These are phyloP conservation scores for Dujonia santamariae DNA, from an alignment of 1,139 yeast species.

Conservation along the genomic window DNA sequence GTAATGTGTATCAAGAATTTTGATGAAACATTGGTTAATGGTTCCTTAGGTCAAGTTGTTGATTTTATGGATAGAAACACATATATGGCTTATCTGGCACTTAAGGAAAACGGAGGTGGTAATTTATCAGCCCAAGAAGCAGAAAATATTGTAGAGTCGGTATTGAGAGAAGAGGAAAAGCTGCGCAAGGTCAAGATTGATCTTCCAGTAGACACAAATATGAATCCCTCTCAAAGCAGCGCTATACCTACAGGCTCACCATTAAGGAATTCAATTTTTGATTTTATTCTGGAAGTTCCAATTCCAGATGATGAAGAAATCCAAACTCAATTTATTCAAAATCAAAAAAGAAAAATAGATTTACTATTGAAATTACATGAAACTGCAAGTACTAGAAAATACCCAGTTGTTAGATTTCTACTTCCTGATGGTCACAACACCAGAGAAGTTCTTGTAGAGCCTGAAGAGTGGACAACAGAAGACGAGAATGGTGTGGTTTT, in stretches of 20 bases:
- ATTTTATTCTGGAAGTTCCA: slow-evolving; percentile 14
- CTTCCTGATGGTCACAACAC: slow-evolving; percentile 63
- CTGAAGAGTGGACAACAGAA: slow-evolving; percentile 43
- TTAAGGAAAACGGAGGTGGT: slow-evolving; percentile 22
- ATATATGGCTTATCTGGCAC: slow-evolving; percentile 23
- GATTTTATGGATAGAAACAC: slow-evolving; percentile 39
- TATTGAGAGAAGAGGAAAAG: slow-evolving; percentile 5
- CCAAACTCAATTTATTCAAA: slow-evolving; percentile 7
- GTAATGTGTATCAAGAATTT: slow-evolving; percentile 94
- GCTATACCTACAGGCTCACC: too few relatives aligned
- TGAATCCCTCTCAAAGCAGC: too few relatives aligned
- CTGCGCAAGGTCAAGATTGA: slow-evolving; percentile 2
- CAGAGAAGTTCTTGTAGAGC: slow-evolving; percentile 57
- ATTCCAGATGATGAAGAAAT: slow-evolving; percentile 8
- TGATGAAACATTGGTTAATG: slow-evolving; percentile 86
- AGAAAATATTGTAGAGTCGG: slow-evolving; percentile 10
- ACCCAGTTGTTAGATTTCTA: slow-evolving; percentile 77
- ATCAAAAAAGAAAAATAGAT: slow-evolving; percentile 19
- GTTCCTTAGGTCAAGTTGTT: slow-evolving; percentile 79
- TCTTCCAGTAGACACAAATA: slow-evolving; percentile 9
- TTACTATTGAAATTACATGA: slow-evolving; percentile 16
- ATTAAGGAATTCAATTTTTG: slow-evolving; percentile 19
- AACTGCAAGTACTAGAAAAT: slow-evolving; percentile 27
- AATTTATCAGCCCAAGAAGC: slow-evolving; percentile 16
- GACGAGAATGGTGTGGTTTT: slow-evolving; percentile 29